Base-by-base conservation (phyloP, 108 stramenopile species). In the Aureococcus anophagefferens region DNA sequence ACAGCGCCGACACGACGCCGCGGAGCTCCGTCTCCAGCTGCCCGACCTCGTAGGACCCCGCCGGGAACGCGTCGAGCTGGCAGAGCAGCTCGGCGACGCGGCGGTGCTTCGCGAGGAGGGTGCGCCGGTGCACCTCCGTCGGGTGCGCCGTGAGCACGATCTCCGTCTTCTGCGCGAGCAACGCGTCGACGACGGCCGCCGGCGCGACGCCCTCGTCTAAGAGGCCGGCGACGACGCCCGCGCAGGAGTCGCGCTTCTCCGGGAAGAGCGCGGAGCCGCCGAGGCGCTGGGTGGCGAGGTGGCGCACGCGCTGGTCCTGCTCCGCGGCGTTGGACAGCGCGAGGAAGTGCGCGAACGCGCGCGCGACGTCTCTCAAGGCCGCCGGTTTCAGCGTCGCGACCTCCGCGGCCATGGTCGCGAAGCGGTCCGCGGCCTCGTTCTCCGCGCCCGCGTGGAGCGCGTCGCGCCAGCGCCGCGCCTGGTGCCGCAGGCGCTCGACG, bases 71-170 rank as follows among this genome's bases (percentile, higher is more conserved):
- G 45, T 80, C 75, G 35, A 80, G 77, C 29, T 68, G 68, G 33
- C 79, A 77, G 44, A 87, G 70, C 21, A 70, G 25, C 69, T 44
- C 35, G 63, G 73, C 37, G 30, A 74, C 80, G 30, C 76, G 75
- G 33, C 76, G 77, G 69, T 82, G 66, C 81, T 83, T 83, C 5
- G 32, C 84, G 34, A 96, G 79, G 66, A 93, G 79, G 0, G 94
- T 94, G 40, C 95, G 86, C 30, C 96, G 90, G 80, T 98, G 95
- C 66, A 98, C 93, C 83, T 97, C 93, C 21, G 96, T 97, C 13
- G 96, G 96, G 79, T 97, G 96, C 28, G 96, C 96, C 62, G 96
- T 97, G 69, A 97, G 80, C 25, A 97, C 94, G 68, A 97, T 86
- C 86, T 97, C 94, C 33, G 92, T 89, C 76, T 87, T 91, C 82